phyloP scores from a whole-genome alignment of 768 basidiomycete genomes.

The Dioszegia crocea region DNA sequence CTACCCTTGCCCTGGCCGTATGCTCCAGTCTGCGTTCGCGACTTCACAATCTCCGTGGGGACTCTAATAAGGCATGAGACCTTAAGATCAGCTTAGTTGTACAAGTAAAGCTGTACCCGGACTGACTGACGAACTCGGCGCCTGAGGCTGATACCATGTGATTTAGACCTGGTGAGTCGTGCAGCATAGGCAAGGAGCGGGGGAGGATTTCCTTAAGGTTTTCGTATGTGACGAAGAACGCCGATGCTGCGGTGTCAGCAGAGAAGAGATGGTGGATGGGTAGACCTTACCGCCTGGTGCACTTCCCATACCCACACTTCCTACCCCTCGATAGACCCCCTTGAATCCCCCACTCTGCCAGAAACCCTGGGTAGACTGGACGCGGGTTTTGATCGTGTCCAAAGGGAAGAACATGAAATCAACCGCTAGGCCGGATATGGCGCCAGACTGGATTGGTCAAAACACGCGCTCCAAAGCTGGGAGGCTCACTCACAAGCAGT shows the following conservation, averaged over 20 bases:
- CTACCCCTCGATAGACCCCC: constrained; percentile 88
- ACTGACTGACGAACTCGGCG: constrained; percentile 57
- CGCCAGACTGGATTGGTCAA: constrained; percentile 63
- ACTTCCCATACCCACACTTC: constrained; percentile 89
- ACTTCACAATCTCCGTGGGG: constrained; percentile 94
- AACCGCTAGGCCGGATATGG: constrained; percentile 84
- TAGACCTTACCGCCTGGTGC: constrained; percentile 76
- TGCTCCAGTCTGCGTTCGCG: constrained; percentile 77
- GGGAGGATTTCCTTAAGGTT: constrained; percentile 74
- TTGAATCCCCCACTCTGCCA: constrained; percentile 75
- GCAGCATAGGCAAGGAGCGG: constrained; percentile 56
- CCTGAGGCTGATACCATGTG: constrained; percentile 58
- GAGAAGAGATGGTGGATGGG: constrained; percentile 1
- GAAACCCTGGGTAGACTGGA: constrained; percentile 87
- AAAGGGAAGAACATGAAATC: constrained; percentile 95
- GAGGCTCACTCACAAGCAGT: constrained; percentile 26
- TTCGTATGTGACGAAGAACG: constrained; percentile 94
- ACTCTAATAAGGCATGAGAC: constrained; percentile 86
- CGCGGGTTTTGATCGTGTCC: constrained; percentile 92
- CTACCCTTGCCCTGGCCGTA: constrained; percentile 55
- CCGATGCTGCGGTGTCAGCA: constrained; percentile 63
- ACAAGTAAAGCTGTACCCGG: neutral
- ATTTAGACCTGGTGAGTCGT: constrained; percentile 52
- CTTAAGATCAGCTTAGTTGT: constrained; percentile 16
- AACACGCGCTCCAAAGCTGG: neutral